A percentile compares a stretch with the other conserved stretches of the same genome.
Conservation (phyloP, 441 rosid genomes). For the Brassica balearica region DNA sequence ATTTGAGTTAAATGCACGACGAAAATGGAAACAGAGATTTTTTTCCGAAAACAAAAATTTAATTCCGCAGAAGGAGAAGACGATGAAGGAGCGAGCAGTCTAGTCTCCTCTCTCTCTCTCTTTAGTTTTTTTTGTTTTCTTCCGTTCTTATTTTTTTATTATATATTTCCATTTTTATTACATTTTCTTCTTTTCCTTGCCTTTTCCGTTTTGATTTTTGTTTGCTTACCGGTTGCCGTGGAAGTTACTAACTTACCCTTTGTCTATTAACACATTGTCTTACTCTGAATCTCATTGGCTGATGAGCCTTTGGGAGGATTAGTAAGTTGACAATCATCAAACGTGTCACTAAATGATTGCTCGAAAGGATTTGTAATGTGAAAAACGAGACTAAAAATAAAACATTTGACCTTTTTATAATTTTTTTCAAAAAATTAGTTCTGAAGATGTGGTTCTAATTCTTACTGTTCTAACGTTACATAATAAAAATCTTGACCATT, state of each 20-base stretch:
- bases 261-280: neutral
- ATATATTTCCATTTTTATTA: constrained; percentile 8
- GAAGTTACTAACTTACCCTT: constrained; percentile 17
- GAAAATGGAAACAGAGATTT: neutral
- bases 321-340: neutral
- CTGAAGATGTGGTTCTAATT: neutral
- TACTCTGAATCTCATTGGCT: constrained; percentile 29
- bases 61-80: constrained; percentile 41
- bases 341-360: neutral
- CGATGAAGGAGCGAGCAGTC: constrained; percentile 41
- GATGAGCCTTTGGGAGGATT: neutral
- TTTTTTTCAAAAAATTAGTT: neutral
- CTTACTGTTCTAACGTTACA: neutral
- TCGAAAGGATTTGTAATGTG: neutral
- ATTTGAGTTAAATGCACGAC: constrained; percentile 37
- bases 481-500: neutral
- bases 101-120: constrained; percentile 43
- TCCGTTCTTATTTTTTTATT: constrained; percentile 13
- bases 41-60: neutral
- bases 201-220: constrained; percentile 6
- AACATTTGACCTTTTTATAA: neutral
- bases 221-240: neutral
- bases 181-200: neutral
- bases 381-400: neutral
- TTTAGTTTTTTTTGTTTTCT: neutral